Evolutionary conservation across 164 flowering plant genomes (phyloP).

Genomic region (Brasenia schreberi): DNA sequence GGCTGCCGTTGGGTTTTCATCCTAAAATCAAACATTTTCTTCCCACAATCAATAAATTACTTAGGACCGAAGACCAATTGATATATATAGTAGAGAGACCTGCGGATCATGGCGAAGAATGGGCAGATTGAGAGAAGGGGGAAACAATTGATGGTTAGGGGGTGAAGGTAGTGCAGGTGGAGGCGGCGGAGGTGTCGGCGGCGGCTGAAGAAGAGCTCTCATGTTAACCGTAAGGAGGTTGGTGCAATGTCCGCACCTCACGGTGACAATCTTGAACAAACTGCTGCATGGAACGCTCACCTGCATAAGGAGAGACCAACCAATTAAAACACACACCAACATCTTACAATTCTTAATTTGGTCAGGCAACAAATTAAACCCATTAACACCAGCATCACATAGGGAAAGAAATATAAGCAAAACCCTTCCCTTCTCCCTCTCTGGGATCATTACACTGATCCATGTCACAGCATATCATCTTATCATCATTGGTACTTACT

Average conservation of each 20-base stretch:
- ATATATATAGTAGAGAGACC: slow-evolving; percentile 14
- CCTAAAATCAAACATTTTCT: background rate
- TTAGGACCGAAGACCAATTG: no score
- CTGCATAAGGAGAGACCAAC: slow-evolving; percentile 17
- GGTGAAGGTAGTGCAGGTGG: slow-evolving; percentile 39
- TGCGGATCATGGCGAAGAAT: slow-evolving; percentile 47
- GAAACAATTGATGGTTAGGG: slow-evolving; percentile 15
- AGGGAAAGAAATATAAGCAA: background rate
- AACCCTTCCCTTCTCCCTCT: background rate
- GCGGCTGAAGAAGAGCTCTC: slow-evolving; percentile 43
- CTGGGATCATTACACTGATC: background rate
- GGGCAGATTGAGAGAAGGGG: slow-evolving; percentile 4
- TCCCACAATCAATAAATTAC: no score
- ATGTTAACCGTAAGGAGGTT: slow-evolving; percentile 85
- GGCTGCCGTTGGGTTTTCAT: background rate
- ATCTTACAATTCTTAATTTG: background rate
- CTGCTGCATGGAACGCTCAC: slow-evolving; percentile 89
- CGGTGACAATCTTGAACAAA: slow-evolving; percentile 89
- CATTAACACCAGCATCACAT: background rate
- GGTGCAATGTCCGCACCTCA: slow-evolving; percentile 95
- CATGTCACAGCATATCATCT: background rate
- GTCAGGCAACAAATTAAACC: background rate
- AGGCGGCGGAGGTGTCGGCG: slow-evolving; percentile 39
- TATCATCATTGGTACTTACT: slow-evolving; percentile 1
- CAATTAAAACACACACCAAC: background rate